Evolutionary conservation across 179 eudicot species (phyloP).

Genomic region (Beta macrorhiza): DNA sequence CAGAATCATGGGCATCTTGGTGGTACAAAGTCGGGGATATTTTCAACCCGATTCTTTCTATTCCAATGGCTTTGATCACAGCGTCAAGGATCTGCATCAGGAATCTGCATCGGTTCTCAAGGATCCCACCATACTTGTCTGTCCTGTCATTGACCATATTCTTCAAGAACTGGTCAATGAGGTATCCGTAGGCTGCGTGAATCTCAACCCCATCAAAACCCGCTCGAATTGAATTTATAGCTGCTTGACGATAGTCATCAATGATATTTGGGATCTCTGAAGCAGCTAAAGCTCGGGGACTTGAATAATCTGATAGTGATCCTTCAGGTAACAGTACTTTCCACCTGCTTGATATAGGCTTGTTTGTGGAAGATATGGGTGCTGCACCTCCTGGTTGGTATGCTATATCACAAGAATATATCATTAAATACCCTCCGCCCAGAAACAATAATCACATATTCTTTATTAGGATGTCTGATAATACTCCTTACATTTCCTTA

Average conservation of each 20-base stretch:
- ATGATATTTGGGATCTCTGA: conserved; percentile 50
- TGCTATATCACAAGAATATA: conserved; percentile 32
- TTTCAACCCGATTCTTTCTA: conserved; percentile 57
- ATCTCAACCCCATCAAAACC: conserved; percentile 93
- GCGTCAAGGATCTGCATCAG: conserved; percentile 28
- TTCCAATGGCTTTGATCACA: conserved; percentile 41
- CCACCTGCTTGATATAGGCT: conserved; percentile 67
- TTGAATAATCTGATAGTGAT: conserved; percentile 44
- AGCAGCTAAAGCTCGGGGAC: conserved; percentile 51
- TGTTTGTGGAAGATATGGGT: conserved; percentile 70
- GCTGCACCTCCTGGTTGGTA: conserved; percentile 62
- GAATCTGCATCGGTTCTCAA: conserved; percentile 48
- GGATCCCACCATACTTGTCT: conserved; percentile 69
- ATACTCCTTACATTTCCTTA: too few relatives aligned
- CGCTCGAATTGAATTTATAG: conserved; percentile 71
- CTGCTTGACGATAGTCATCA: conserved; percentile 64
- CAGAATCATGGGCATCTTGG: conserved; percentile 70
- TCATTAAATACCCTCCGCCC: not conserved
- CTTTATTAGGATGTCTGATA: too few relatives aligned
- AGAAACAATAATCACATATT: too few relatives aligned
- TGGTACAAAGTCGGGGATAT: conserved; percentile 74
- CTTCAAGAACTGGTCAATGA: conserved; percentile 78
- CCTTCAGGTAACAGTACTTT: conserved; percentile 68
- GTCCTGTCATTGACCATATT: conserved; percentile 69
- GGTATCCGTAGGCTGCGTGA: conserved; percentile 79